Evolutionary conservation across 257 asterid genomes (phyloP).

Genomic region (Fraxinus cuspidata): DNA sequence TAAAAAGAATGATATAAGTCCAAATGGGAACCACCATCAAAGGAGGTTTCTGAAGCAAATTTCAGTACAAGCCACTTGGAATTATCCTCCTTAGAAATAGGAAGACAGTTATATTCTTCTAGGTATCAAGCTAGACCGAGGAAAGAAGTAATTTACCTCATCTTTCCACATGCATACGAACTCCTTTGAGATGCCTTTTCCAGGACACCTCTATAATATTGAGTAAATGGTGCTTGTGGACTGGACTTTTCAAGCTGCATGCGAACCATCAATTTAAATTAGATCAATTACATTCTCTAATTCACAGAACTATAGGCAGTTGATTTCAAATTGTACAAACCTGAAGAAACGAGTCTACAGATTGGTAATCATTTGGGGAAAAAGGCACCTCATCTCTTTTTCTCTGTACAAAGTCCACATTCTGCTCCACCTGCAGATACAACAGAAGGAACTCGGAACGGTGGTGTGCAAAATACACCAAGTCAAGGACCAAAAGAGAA

Average conservation of each 20-base stretch:
- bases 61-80: background rate
- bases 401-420: slow-evolving; percentile 75
- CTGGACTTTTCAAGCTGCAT: slow-evolving; percentile 76
- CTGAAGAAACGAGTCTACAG: slow-evolving; percentile 87
- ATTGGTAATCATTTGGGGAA: slow-evolving; percentile 85
- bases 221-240: slow-evolving; percentile 64
- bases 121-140: background rate
- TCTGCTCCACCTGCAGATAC: slow-evolving; percentile 72
- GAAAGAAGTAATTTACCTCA: slow-evolving; percentile 42
- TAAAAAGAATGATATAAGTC: background rate
- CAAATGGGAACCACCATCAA: background rate
- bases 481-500: background rate
- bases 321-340: slow-evolving; percentile 37
- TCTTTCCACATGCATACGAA: slow-evolving; percentile 35
- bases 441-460: slow-evolving; percentile 19
- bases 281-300: slow-evolving; percentile 13
- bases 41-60: background rate
- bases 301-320: slow-evolving; percentile 10
- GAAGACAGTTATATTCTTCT: background rate
- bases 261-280: slow-evolving; percentile 22
- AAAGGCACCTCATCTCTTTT: slow-evolving; percentile 83
- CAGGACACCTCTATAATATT: slow-evolving; percentile 71
- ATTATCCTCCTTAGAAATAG: background rate
- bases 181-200: slow-evolving; percentile 71
- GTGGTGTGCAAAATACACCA: background rate